Percentiles rank a stretch among this genome's conserved stretches.
Conservation (phyloP, 306 rosid species). For the Glycine soja region DNA sequence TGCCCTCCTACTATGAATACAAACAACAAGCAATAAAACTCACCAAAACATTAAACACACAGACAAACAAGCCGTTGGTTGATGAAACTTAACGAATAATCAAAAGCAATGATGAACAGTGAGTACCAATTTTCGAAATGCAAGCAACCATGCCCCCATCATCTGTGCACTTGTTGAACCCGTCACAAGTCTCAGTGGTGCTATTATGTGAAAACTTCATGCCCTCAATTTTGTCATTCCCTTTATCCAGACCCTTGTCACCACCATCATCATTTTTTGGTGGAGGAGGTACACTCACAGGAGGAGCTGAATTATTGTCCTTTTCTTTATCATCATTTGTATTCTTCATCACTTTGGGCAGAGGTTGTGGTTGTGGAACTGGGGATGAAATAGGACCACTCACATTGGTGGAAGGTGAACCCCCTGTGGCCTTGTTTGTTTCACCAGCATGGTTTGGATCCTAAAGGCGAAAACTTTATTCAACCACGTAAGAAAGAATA, state of each 20-base stretch:
- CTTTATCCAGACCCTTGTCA: constrained; percentile 6
- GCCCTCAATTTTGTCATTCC: constrained; percentile 30
- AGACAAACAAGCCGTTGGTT: neutral
- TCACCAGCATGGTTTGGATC: constrained; percentile 44
- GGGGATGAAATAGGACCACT: constrained; percentile 35
- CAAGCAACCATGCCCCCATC: constrained; percentile 59
- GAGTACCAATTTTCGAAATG: constrained; percentile 59
- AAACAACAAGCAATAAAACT: neutral
- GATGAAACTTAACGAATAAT: neutral
- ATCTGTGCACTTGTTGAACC: constrained; percentile 48
- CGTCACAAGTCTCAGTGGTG: constrained; percentile 59
- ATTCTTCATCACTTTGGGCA: constrained; percentile 9
- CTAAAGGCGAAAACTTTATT: constrained; percentile 53
- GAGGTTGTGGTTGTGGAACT: constrained; percentile 45
- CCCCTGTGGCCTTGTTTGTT: neutral
- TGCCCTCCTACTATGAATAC: neutral
- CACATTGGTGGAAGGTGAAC: neutral
- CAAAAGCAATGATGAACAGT: constrained; percentile 35
- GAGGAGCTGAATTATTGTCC: constrained; percentile 4
- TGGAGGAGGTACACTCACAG: constrained; percentile 41
- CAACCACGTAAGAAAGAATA: constrained; percentile 46
- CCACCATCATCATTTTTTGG: constrained; percentile 2
- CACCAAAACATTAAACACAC: constrained; percentile 9
- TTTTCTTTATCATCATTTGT: neutral
- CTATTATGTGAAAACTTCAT: constrained; percentile 21